Evolutionary conservation across 345 rosid genomes (phyloP).

Genomic region (Rubroshorea leprosula): DNA sequence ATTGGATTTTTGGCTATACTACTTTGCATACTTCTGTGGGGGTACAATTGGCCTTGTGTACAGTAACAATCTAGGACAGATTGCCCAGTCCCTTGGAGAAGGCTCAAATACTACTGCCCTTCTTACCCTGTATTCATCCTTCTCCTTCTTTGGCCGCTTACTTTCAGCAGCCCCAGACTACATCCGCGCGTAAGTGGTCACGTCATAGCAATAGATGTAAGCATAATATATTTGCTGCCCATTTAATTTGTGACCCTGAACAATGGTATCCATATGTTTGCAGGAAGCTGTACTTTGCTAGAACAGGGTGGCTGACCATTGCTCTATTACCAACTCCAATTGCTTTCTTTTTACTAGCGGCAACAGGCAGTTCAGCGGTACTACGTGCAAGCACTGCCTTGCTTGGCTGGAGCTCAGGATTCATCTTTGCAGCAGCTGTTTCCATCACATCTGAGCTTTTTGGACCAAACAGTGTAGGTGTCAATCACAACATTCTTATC

Average conservation of each 20-base stretch:
- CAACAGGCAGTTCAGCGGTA: slow-evolving; percentile 38
- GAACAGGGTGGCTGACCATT: slow-evolving; percentile 87
- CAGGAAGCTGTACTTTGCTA: slow-evolving; percentile 87
- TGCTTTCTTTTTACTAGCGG: slow-evolving; percentile 70
- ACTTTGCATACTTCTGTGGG: slow-evolving; percentile 76
- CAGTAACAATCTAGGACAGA: slow-evolving; percentile 93
- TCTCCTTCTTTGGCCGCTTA: slow-evolving; percentile 95
- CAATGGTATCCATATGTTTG: background rate
- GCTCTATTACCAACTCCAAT: slow-evolving; percentile 80
- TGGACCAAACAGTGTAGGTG: slow-evolving; percentile 86
- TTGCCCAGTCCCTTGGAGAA: slow-evolving; percentile 80
- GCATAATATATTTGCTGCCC: too few species aligned
- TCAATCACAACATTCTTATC: slow-evolving; percentile 89
- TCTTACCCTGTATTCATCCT: slow-evolving; percentile 79
- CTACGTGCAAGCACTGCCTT: slow-evolving; percentile 59
- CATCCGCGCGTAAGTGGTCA: slow-evolving; percentile 57
- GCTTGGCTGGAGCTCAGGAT: slow-evolving; percentile 85
- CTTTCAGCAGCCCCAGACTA: slow-evolving; percentile 90
- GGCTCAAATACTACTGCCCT: slow-evolving; percentile 52
- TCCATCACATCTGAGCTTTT: slow-evolving; percentile 89
- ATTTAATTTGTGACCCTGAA: background rate
- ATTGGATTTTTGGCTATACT: slow-evolving; percentile 90
- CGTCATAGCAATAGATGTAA: background rate
- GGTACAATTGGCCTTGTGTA: slow-evolving; percentile 96
- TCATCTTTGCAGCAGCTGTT: slow-evolving; percentile 93